A percentile compares a stretch with the other conserved stretches of the same genome.
These are phyloP conservation scores for Ballota nigra DNA, from an alignment of 257 asterid species.

Conservation along the genomic window DNA sequence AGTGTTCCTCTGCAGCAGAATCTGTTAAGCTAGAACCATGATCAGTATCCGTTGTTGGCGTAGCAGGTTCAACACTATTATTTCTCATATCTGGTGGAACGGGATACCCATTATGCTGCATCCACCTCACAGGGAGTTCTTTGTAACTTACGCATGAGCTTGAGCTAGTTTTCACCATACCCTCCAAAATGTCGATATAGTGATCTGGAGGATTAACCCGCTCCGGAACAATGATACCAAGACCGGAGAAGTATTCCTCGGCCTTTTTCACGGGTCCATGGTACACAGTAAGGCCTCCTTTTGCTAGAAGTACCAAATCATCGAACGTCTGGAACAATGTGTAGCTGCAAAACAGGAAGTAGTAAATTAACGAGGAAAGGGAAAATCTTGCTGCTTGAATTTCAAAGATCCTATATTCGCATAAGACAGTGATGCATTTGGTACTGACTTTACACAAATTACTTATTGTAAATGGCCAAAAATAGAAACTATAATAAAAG, in stretches of 20 bases:
- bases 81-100: constrained; percentile 49
- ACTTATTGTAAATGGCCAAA: too few relatives aligned
- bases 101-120: constrained; percentile 55
- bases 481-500: too few relatives aligned
- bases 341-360: constrained; percentile 40
- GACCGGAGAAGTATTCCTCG: constrained; percentile 49
- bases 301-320: constrained; percentile 59
- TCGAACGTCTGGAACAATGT: constrained; percentile 48
- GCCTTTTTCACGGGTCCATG: constrained; percentile 51
- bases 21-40: constrained; percentile 23
- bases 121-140: constrained; percentile 63
- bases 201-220: constrained; percentile 64
- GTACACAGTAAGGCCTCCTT: constrained; percentile 60
- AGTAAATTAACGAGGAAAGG: background rate
- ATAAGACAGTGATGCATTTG: background rate
- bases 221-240: constrained; percentile 52
- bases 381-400: constrained; percentile 1
- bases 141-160: constrained; percentile 43
- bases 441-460: background rate
- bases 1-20: constrained; percentile 42
- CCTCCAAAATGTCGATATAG: constrained; percentile 60
- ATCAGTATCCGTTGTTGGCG: constrained; percentile 10
- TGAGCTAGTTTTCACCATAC: constrained; percentile 50
- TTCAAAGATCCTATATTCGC: background rate
- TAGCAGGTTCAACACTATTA: constrained; percentile 23